Conservation (phyloP, 164 flowering plant species). For the Warburgia ugandensis region DNA sequence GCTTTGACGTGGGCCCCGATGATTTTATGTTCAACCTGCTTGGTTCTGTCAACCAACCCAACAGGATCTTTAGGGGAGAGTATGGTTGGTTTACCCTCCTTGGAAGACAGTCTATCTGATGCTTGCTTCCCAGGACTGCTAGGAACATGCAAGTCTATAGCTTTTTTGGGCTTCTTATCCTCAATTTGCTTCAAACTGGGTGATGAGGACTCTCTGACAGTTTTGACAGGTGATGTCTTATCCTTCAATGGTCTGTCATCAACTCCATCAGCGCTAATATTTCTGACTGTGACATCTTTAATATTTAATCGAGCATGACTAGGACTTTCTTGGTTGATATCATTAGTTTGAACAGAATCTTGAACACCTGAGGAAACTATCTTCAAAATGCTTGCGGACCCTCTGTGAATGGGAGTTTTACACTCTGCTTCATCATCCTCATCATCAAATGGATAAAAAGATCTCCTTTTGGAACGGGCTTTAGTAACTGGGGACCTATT, state of each 20-base stretch:
- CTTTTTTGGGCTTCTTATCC: conserved; percentile 30
- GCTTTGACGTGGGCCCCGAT: conserved; percentile 29
- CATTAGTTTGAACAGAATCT: conserved; percentile 20
- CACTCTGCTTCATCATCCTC: conserved; percentile 50
- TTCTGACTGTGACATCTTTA: conserved; percentile 17
- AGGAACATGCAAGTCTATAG: conserved; percentile 12
- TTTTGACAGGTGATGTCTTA: conserved; percentile 12
- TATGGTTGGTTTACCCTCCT: conserved; percentile 23
- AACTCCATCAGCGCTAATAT: conserved; percentile 7
- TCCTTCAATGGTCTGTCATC: conserved; percentile 17
- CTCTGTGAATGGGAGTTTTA: conserved; percentile 68
- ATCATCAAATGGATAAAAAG: conserved; percentile 54
- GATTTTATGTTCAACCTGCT: conserved; percentile 28
- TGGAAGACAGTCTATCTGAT: conserved; percentile 20
- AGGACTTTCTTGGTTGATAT: conserved; percentile 14
- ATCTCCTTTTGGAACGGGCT: conserved; percentile 41
- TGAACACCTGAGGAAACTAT: conserved; percentile 13
- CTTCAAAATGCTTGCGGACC: conserved; percentile 22
- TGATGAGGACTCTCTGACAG: conserved; percentile 15
- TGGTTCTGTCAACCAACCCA: conserved; percentile 15
- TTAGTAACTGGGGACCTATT: conserved; percentile 19
- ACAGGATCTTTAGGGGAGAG: conserved; percentile 38
- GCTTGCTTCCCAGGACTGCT: conserved; percentile 29
- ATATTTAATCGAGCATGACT: conserved; percentile 9
- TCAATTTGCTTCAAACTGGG: conserved; percentile 19